Conservation (phyloP, 1,139 yeast genomes). For the Groenewaldozyma sp. region DNA sequence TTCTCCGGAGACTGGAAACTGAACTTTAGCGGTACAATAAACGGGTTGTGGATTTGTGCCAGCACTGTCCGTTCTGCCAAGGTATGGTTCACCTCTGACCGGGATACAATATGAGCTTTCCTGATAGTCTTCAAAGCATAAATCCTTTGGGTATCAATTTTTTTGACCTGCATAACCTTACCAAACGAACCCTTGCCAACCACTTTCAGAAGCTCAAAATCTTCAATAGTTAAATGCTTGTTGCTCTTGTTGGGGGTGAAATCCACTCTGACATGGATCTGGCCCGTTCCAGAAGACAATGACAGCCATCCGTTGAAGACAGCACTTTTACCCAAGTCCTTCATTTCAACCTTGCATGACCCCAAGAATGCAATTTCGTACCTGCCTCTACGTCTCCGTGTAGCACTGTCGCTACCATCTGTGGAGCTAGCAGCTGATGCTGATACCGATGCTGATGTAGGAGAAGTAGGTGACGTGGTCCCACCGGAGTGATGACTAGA, state of each 20-base stretch:
- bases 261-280: slow-evolving; percentile 56
- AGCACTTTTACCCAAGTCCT: slow-evolving; percentile 14
- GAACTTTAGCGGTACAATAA: slow-evolving; percentile 93
- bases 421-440: neutral
- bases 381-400: slow-evolving; percentile 7
- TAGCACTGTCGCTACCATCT: neutral
- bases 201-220: slow-evolving; percentile 85
- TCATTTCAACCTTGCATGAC: slow-evolving; percentile 22
- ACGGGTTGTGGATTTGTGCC: slow-evolving; percentile 91
- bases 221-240: slow-evolving; percentile 73
- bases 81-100: slow-evolving; percentile 93
- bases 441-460: neutral
- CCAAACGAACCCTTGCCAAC: slow-evolving; percentile 98
- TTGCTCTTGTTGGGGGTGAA: slow-evolving; percentile 59
- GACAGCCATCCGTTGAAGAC: slow-evolving; percentile 25
- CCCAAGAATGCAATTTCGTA: slow-evolving; percentile 35
- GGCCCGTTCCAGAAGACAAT: slow-evolving; percentile 32
- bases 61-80: slow-evolving; percentile 91
- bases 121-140: slow-evolving; percentile 91
- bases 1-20: slow-evolving; percentile 96
- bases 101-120: slow-evolving; percentile 86
- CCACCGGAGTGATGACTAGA: neutral
- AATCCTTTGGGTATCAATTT: slow-evolving; percentile 87
- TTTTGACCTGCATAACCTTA: slow-evolving; percentile 96
- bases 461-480: neutral